Evolutionary conservation across 176 grass and related monocot species (phyloP).

Genomic region (Echinochloa phyllopogon): DNA sequence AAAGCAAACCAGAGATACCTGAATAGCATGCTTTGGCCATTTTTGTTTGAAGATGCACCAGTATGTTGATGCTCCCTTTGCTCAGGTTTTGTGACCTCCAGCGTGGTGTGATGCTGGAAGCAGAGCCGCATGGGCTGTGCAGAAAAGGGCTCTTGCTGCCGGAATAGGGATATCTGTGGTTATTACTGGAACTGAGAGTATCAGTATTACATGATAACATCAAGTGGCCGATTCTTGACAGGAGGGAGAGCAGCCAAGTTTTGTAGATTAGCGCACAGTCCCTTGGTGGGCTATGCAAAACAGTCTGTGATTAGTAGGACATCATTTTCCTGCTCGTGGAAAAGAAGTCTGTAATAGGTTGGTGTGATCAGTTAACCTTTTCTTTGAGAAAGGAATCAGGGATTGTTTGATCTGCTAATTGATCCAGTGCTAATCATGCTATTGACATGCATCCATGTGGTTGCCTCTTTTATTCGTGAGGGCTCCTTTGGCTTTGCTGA

Average conservation of each 20-base stretch:
- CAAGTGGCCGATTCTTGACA: background rate
- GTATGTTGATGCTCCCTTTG: background rate
- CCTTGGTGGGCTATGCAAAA: background rate
- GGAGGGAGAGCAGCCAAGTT: background rate
- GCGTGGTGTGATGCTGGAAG: background rate
- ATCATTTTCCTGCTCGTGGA: background rate
- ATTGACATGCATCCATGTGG: background rate
- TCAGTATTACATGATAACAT: background rate
- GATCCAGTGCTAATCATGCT: background rate
- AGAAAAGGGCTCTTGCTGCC: slow-evolving; percentile 1
- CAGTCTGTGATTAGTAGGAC: background rate
- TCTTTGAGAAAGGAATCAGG: background rate
- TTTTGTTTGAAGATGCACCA: background rate
- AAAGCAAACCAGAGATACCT: background rate
- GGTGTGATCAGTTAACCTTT: background rate
- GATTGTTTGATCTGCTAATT: background rate
- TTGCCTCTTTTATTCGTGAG: background rate
- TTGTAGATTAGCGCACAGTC: background rate
- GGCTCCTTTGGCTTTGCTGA: background rate
- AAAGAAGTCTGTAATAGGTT: background rate
- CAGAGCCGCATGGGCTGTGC: background rate
- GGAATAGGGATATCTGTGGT: background rate
- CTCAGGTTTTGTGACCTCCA: background rate
- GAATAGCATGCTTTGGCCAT: background rate
- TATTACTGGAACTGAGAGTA: background rate